Conservation (phyloP, 345 rosid genomes). For the Dipteronia dyeriana region DNA sequence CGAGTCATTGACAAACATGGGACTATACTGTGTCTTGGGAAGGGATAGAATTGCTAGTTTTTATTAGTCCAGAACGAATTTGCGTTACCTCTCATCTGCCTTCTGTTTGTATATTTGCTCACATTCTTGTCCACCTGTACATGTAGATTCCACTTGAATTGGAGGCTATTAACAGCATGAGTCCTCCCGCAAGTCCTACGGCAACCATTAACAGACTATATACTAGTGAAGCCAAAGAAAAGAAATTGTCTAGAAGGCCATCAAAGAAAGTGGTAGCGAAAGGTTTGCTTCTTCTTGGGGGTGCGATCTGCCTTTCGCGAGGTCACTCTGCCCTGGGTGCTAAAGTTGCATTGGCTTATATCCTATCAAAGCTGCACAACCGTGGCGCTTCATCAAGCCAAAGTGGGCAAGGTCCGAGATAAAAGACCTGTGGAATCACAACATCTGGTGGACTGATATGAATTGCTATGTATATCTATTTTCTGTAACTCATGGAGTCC, state of each 20-base stretch:
- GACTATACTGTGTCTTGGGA: neutral
- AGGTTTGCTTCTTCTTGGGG: conserved; percentile 71
- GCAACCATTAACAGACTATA: conserved; percentile 24
- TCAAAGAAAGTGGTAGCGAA: conserved; percentile 68
- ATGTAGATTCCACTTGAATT: conserved; percentile 63
- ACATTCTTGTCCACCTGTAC: conserved; percentile 2
- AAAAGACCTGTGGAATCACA: neutral
- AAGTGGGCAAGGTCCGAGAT: conserved; percentile 30
- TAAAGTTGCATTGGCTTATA: conserved; percentile 79
- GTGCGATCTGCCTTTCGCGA: conserved; percentile 69
- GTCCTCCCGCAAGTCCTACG: conserved; percentile 23
- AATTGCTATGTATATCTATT: neutral
- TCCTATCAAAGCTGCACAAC: conserved; percentile 72
- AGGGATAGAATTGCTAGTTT: neutral
- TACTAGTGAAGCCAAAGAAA: conserved; percentile 30
- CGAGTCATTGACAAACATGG: neutral
- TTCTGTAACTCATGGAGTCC: conserved; percentile 5
- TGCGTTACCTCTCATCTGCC: neutral
- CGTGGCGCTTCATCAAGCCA: conserved; percentile 45
- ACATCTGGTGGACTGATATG: neutral
- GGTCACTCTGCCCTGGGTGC: conserved; percentile 76
- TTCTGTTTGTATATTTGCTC: conserved; percentile 6
- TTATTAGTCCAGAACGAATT: neutral
- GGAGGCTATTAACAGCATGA: conserved; percentile 27
- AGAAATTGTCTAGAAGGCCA: conserved; percentile 53